Percentiles rank a stretch among this genome's conserved stretches.
Evolutionary conservation across 1,284 basidiomycete species (phyloP).

Genomic region (Mycosarcoma mackinlayi): DNA sequence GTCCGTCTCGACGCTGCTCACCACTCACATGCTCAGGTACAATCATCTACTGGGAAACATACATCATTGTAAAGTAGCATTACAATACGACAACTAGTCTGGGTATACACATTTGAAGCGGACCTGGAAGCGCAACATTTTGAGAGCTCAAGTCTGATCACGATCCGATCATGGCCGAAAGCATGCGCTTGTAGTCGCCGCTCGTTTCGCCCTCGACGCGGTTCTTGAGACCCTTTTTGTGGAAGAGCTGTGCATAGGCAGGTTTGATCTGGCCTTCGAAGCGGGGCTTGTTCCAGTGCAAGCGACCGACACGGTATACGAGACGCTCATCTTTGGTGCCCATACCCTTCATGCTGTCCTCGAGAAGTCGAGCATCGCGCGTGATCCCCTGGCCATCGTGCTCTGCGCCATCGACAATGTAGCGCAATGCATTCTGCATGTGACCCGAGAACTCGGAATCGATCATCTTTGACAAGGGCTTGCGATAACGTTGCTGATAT

Average conservation of each 20-base stretch:
- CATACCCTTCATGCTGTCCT: conserved; percentile 65
- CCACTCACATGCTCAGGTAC: no score
- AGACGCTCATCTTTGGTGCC: conserved; percentile 63
- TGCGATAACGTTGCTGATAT: conserved; percentile 54
- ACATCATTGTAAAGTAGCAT: no score
- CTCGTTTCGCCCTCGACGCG: conserved; percentile 61
- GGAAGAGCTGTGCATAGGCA: conserved; percentile 60
- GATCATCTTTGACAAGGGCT: conserved; percentile 56
- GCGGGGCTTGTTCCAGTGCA: conserved; percentile 62
- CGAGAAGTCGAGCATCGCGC: conserved; percentile 62
- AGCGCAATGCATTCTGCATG: conserved; percentile 61
- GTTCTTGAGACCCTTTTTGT: conserved; percentile 58
- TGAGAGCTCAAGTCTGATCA: no score
- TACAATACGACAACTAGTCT: no score
- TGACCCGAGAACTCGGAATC: conserved; percentile 65
- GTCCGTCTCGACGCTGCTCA: not conserved
- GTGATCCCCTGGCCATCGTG: conserved; percentile 59
- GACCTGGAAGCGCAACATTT: not conserved
- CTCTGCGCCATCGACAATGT: conserved; percentile 65
- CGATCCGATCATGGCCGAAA: conserved; percentile 53
- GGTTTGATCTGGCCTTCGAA: conserved; percentile 62
- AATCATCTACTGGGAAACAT: no score
- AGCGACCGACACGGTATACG: conserved; percentile 55
- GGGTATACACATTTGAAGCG: conserved; percentile 5
- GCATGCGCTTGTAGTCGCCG: conserved; percentile 61